Percentiles rank a stretch among this genome's conserved stretches.
Evolutionary conservation across 345 rosid species (phyloP).

Genomic region (Syzygium grande): DNA sequence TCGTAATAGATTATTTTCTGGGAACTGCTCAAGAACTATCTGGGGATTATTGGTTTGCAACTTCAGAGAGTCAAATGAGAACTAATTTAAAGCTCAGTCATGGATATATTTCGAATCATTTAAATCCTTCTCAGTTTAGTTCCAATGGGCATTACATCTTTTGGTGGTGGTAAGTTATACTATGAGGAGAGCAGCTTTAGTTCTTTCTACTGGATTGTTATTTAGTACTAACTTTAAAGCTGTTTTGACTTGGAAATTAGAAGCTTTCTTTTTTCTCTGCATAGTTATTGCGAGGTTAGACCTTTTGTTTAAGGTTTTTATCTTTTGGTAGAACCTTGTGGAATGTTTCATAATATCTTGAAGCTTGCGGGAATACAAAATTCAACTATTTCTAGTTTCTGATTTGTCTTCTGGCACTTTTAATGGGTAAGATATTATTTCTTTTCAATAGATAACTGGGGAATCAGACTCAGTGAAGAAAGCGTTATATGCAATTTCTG

Average conservation of each 20-base stretch:
- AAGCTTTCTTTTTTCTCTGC: background rate
- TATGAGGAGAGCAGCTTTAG: background rate
- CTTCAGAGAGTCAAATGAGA: background rate
- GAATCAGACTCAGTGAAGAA: slow-evolving; percentile 72
- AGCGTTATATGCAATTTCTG: slow-evolving; percentile 78
- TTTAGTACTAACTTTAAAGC: background rate
- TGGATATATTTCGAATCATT: background rate
- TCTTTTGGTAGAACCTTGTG: background rate
- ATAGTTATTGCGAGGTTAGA: background rate
- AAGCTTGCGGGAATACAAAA: background rate
- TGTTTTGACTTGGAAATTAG: background rate
- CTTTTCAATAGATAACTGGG: slow-evolving; percentile 56
- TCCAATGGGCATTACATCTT: background rate
- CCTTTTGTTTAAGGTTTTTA: background rate
- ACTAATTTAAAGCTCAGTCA: background rate
- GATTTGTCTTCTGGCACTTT: background rate
- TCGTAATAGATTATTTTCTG: background rate
- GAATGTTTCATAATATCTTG: background rate
- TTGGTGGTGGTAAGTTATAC: background rate
- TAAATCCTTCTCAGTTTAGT: background rate
- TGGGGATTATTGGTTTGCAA: background rate
- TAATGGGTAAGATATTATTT: background rate
- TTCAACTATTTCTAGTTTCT: background rate
- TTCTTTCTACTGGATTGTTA: background rate
- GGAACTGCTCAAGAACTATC: background rate